phyloP scores from a whole-genome alignment of 768 basidiomycete species.

The Termitomyces sp. region DNA sequence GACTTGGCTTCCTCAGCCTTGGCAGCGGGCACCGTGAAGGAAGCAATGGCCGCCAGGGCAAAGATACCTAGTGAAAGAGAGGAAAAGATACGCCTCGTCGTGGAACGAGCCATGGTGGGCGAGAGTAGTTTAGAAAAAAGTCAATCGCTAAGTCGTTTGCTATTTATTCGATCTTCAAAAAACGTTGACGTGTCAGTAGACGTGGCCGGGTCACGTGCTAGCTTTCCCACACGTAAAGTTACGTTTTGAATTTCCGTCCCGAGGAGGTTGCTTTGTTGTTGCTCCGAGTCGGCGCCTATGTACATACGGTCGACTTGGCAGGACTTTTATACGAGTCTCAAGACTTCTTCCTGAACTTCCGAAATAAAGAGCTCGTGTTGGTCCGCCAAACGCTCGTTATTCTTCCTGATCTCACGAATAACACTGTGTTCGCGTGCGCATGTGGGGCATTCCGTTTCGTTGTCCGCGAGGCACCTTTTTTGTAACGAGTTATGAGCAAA shows the following conservation, averaged over 20 bases:
- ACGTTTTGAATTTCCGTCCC: background rate
- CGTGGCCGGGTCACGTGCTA: conserved; percentile 34
- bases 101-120: conserved; percentile 42
- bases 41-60: conserved; percentile 67
- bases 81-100: conserved; percentile 52
- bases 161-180: conserved; percentile 26
- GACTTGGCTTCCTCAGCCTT: conserved; percentile 64
- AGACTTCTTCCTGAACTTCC: conserved; percentile 73
- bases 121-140: conserved; percentile 26
- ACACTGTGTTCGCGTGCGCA: conserved; percentile 87
- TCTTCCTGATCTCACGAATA: conserved; percentile 83
- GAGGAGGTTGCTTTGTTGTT: no score
- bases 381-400: conserved; percentile 80
- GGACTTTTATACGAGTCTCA: no score
- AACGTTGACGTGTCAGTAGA: conserved; percentile 38
- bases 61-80: conserved; percentile 60
- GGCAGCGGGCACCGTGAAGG: conserved; percentile 61
- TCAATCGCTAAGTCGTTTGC: conserved; percentile 1
- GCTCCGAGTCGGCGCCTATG: no score
- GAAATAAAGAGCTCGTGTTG: conserved; percentile 79
- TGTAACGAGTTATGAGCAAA: background rate
- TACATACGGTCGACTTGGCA: no score
- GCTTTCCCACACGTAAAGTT: background rate
- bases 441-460: conserved; percentile 86
- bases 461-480: conserved; percentile 84